Conservation (phyloP, 78 protist species). For the Trichosphaerium sp. region DNA sequence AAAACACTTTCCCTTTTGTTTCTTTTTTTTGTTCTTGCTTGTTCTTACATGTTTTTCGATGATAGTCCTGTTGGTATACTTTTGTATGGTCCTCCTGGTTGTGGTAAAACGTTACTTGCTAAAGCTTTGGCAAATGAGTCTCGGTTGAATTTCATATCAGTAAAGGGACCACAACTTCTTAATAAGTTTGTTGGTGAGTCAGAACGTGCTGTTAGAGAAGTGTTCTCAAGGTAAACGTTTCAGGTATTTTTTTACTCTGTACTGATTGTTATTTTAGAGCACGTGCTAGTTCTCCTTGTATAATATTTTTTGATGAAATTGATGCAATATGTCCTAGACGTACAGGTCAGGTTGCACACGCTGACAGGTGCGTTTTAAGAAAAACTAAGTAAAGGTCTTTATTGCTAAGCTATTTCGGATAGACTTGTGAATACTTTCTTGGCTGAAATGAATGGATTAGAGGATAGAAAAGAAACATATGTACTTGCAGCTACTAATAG, state of each 20-base stretch:
- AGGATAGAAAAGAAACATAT: constrained; percentile 61
- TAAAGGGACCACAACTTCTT: constrained; percentile 97
- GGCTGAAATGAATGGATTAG: constrained; percentile 97
- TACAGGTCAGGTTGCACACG: constrained; percentile 51
- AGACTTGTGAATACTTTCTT: constrained; percentile 92
- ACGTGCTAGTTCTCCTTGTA: constrained; percentile 86
- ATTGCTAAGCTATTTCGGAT: no score
- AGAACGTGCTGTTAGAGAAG: constrained; percentile 93
- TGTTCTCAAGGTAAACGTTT: constrained; percentile 47
- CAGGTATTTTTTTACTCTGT: background rate
- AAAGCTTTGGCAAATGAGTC: constrained; percentile 88
- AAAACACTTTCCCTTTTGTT: constrained; percentile 37
- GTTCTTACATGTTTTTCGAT: background rate
- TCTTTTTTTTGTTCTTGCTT: constrained; percentile 21
- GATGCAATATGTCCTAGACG: constrained; percentile 92
- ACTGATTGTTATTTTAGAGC: constrained; percentile 40
- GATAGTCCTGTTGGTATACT: background rate
- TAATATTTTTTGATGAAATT: constrained; percentile 98
- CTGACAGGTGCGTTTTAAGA: background rate
- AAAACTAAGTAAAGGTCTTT: no score
- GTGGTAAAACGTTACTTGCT: constrained; percentile 97
- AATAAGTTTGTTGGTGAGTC: constrained; percentile 98
- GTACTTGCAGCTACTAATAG: constrained; percentile 96
- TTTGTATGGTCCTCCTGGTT: constrained; percentile 98
- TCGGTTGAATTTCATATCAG: constrained; percentile 86